Evolutionary conservation across 306 rosid genomes (phyloP), one percentile per base, ranked within the genome.

Genomic region (Abrus pulchellus): DNA sequence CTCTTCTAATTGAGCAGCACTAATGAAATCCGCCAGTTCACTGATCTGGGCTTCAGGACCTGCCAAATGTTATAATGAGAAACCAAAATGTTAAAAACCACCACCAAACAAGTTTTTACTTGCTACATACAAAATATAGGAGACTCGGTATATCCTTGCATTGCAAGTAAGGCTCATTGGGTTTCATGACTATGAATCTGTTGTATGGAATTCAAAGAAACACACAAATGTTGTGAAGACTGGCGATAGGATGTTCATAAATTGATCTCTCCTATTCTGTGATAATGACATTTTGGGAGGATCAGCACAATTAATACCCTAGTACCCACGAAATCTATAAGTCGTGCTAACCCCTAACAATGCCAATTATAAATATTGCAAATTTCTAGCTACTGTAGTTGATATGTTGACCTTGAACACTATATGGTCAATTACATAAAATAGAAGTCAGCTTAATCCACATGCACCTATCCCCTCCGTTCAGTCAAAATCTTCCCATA

Each of bases 1-100:
- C 85, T 76, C 81, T 47, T 88, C 83, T 83, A 85, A 65, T 80
- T 88, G 89, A 60, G 94, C 90, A 83, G 97, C 97, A 63, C 80
- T 60, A 41, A 92, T 87, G 78, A 92, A 92, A 84, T 90, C 97
- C 40, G 87, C 87, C 80, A 92, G 80, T 49, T 92, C 97, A 34
- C 55, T 83, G 38, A 90, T 71, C 3, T 92, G 68, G 41, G 94
- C 80, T 55, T 84, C 76, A 56, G 33, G 82, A 65, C 97, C 95
- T 92, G 88, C 54, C 80, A 81, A 68, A 71, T 74, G 80, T 83
- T 54, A 78, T 20, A 60, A 71, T 60, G 34, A 36, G 52, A 57
- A 43, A 55, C 41, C 29, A 50, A 57, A 36, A 28, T 27, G 6
- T 32, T 67, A 5, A 73, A 74, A 50, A 60, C 20, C 52, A 57